Conservation (phyloP, 441 rosid genomes). For the Erysimum cheiri region DNA sequence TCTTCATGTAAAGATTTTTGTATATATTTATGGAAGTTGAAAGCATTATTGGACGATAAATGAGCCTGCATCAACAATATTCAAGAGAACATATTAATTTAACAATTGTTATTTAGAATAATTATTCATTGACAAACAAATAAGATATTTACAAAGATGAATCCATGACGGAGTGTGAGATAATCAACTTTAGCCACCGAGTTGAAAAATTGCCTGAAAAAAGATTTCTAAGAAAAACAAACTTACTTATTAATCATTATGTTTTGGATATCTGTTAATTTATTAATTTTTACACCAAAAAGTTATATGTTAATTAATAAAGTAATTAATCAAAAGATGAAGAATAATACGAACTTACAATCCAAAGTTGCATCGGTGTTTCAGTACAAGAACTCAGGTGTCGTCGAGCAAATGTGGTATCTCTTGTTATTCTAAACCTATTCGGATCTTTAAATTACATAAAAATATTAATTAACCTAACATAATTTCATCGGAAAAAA, state of each 20-base stretch:
- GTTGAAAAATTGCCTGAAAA: slow-evolving; percentile 66
- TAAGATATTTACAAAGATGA: slow-evolving; percentile 53
- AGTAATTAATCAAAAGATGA: not conserved
- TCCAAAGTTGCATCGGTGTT: slow-evolving; percentile 54
- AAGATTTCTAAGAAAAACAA: slow-evolving; percentile 58
- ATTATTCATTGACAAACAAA: not conserved
- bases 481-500: not conserved
- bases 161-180: slow-evolving; percentile 79
- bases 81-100: not conserved
- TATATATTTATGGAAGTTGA: slow-evolving; percentile 42
- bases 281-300: too few relatives aligned
- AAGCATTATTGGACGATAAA: slow-evolving; percentile 37
- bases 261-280: not conserved
- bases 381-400: slow-evolving; percentile 53
- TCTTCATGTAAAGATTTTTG: slow-evolving; percentile 45
- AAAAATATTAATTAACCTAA: not conserved
- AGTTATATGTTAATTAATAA: not conserved
- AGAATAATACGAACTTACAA: slow-evolving; percentile 46
- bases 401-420: slow-evolving; percentile 76
- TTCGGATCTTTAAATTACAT: slow-evolving; percentile 53
- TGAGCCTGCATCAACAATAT: slow-evolving; percentile 32
- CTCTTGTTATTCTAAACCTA: slow-evolving; percentile 65
- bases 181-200: slow-evolving; percentile 82
- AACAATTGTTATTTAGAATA: not conserved
- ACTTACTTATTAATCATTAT: not conserved